Conservation (phyloP, 169 alveolate species). For the Plasmodium ovale region DNA sequence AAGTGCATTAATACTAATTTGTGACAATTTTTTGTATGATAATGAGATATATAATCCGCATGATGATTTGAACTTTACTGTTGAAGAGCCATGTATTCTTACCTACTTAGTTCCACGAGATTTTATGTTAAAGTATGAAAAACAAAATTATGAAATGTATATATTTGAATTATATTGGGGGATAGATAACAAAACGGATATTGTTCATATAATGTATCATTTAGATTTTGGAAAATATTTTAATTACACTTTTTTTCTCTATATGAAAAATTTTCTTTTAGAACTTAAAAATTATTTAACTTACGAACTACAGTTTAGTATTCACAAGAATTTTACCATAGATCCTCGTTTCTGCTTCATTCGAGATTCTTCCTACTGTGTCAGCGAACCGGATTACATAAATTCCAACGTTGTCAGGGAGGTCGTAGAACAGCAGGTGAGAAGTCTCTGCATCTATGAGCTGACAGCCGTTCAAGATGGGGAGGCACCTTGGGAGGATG, state of each 20-base stretch:
- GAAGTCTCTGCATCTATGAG: constrained; percentile 58
- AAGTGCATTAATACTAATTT: constrained; percentile 34
- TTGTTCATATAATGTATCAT: constrained; percentile 62
- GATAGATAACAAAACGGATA: constrained; percentile 27
- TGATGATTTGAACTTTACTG: constrained; percentile 48
- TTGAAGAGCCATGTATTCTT: constrained; percentile 18
- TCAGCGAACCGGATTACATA: constrained; percentile 65
- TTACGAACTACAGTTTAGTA: constrained; percentile 55
- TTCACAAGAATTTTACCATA: constrained; percentile 50
- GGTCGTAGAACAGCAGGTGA: constrained; percentile 71
- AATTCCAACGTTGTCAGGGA: constrained; percentile 52
- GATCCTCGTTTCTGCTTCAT: constrained; percentile 67
- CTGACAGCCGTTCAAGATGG: constrained; percentile 18
- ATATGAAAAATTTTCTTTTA: constrained; percentile 44
- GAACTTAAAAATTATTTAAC: constrained; percentile 42
- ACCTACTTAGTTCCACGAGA: constrained; percentile 56
- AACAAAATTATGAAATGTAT: constrained; percentile 12
- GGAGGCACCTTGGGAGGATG: not conserved
- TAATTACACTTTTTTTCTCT: constrained; percentile 59
- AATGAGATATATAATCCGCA: constrained; percentile 70
- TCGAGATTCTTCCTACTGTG: constrained; percentile 65
- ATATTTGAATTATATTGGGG: constrained; percentile 73
- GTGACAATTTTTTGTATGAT: constrained; percentile 67
- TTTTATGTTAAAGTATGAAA: constrained; percentile 8
- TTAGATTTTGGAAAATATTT: constrained; percentile 71